These are phyloP conservation scores for Rhizophora apiculata DNA, from an alignment of 345 rosid genomes.

Conservation along the genomic window DNA sequence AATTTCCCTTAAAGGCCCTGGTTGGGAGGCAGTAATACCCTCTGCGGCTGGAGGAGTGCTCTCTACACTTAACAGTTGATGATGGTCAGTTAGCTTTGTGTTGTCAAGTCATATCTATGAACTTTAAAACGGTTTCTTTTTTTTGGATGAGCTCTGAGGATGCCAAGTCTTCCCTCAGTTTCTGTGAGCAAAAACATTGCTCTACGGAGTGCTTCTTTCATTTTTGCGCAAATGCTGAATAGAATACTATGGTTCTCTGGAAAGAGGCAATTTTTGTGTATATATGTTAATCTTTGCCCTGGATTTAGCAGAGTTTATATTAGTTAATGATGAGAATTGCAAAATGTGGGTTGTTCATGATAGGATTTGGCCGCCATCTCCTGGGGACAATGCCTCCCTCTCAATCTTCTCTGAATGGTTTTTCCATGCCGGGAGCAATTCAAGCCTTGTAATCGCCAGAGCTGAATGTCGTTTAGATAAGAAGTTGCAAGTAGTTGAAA, in stretches of 20 bases:
- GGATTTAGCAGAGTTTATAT: too few relatives aligned
- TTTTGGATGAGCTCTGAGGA: not conserved
- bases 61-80: slow-evolving; percentile 67
- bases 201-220: not conserved
- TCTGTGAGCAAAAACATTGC: slow-evolving; percentile 9
- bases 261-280: slow-evolving; percentile 6
- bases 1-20: slow-evolving; percentile 79
- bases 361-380: too few relatives aligned
- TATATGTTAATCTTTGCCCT: not conserved
- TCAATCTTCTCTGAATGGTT: too few relatives aligned
- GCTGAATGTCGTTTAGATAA: too few relatives aligned
- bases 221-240: not conserved
- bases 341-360: too few relatives aligned
- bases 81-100: not conserved
- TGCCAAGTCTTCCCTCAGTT: not conserved
- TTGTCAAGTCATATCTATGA: not conserved
- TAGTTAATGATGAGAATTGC: too few relatives aligned
- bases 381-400: too few relatives aligned
- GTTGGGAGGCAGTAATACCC: slow-evolving; percentile 95
- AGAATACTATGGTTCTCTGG: not conserved
- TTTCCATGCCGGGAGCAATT: too few relatives aligned
- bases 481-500: too few relatives aligned
- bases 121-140: not conserved
- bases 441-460: too few relatives aligned
- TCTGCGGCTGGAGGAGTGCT: slow-evolving; percentile 69